Base-by-base conservation (phyloP, 805 yeast genomes). In the Zygosaccharomyces lentus region DNA sequence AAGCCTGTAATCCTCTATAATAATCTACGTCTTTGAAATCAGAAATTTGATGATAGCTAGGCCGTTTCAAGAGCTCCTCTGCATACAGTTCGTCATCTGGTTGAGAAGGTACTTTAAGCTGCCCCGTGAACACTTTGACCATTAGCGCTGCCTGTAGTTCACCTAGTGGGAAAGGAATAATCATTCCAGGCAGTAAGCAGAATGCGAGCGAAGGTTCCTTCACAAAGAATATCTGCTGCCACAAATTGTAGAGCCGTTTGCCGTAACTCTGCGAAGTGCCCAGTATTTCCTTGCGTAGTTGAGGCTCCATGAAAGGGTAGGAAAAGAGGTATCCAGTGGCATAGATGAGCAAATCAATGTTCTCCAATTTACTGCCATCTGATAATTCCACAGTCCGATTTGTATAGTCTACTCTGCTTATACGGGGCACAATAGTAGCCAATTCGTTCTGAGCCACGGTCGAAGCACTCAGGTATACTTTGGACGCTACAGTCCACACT, bases 81-180 rank as follows among this genome's bases (percentile, higher is more conserved):
- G 48, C 43, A 29, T 50, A 50, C 17, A 43, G 36, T 24, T 37
- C 52, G 31, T 47, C 47, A 37, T 68, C 75, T 15, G 66, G 66
- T 12, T 54, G 48, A 0, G 72, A 34, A 1, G 89, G 88, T 10
- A 82, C 62, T 12, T 52, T 9, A 2, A 85, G 59, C 35, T 80
- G 70, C 0, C 81, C 81, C 4, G 77, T 61, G 66, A 84, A 78
- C 2, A 80, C 78, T 47, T 88, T 71, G 2, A 85, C 77, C 25
- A 85, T 68, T 57, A 81, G 74, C 6, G 81, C 71, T 0, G 84
- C 87, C 58, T 86, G 93, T 40, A 77, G 67, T 55, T 77, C 81
- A 12, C 84, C 75, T 1, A 76, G 66, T 43, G 86, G 72, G 50
- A 82, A 80, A 5, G 88, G 86, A 0, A 83, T 66, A 4, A 80